Evolutionary conservation across 148 eudicot species (phyloP).

Genomic region (Selenicereus undatus): DNA sequence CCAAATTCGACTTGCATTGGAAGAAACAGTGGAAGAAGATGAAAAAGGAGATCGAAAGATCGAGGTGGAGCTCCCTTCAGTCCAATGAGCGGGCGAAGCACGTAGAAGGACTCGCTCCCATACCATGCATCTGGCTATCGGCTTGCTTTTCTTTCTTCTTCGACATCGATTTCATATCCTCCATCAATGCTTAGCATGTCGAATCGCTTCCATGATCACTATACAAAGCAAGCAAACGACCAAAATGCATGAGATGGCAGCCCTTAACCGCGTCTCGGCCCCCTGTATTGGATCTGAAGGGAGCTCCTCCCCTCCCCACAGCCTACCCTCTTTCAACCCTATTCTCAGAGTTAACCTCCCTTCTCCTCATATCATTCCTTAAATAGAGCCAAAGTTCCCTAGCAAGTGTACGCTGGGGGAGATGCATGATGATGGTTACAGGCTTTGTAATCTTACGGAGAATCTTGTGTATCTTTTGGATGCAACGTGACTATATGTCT

Average conservation of each 20-base stretch:
- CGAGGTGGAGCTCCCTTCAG: slow-evolving; percentile 75
- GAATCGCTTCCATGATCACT: background rate
- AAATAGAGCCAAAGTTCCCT: background rate
- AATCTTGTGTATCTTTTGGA: background rate
- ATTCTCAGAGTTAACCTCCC: background rate
- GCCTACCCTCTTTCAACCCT: background rate
- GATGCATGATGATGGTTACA: background rate
- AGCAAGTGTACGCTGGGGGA: background rate
- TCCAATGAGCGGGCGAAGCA: slow-evolving; percentile 61
- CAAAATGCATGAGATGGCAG: slow-evolving; percentile 72
- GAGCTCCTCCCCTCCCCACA: slow-evolving; percentile 38
- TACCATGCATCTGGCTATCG: slow-evolving; percentile 50
- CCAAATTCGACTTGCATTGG: background rate
- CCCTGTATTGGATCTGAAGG: slow-evolving; percentile 63
- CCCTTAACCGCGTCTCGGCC: slow-evolving; percentile 54
- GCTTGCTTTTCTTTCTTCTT: slow-evolving; percentile 18
- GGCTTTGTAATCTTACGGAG: background rate
- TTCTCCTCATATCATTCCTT: background rate
- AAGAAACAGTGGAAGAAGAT: background rate
- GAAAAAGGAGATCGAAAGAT: background rate
- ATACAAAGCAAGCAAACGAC: slow-evolving; percentile 25
- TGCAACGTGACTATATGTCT: background rate
- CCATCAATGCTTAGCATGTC: background rate
- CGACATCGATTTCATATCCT: background rate
- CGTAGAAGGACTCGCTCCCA: slow-evolving; percentile 67